Conservation (phyloP, 2,329 filamentous ascomycete genomes). For the Fusarium incarnatum region DNA sequence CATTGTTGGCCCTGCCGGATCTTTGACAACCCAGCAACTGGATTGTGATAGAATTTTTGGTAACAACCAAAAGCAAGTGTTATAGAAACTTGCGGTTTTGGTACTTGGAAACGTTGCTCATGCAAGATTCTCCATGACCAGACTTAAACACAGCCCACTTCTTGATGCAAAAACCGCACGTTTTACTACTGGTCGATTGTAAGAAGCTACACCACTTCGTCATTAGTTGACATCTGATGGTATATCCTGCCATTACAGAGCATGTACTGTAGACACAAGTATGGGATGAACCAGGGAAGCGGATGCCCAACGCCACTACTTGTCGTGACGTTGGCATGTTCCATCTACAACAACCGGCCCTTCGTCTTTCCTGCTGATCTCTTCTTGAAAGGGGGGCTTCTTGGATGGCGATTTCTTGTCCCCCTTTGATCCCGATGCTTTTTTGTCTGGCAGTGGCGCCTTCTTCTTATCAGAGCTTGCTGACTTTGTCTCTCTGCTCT, state of each 20-base stretch:
- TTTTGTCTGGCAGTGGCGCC: conserved; percentile 24
- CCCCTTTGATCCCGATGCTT: conserved; percentile 5
- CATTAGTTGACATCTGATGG: not conserved
- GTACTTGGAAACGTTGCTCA: not conserved
- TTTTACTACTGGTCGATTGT: not conserved
- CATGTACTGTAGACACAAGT: not conserved
- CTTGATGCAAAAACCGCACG: not conserved
- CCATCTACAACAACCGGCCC: conserved; percentile 39
- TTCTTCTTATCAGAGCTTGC: conserved; percentile 23
- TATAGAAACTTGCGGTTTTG: not conserved
- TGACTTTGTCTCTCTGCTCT: conserved; percentile 29
- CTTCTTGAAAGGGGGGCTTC: conserved; percentile 13
- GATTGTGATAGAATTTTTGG: not conserved
- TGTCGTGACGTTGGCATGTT: conserved; percentile 23
- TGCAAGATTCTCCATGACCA: not conserved
- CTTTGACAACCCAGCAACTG: not conserved
- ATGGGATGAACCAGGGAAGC: not conserved
- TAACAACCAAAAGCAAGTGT: not conserved
- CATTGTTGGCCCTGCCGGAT: conserved; percentile 3
- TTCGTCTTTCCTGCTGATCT: conserved; percentile 16
- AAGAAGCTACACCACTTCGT: not conserved
- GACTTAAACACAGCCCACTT: not conserved
- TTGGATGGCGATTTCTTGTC: conserved; percentile 30
- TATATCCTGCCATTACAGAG: not conserved
- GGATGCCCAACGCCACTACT: not conserved